A percentile compares a stretch with the other conserved stretches of the same genome.
Conservation (phyloP, 257 asterid species). For the Rauvolfia tetraphylla region DNA sequence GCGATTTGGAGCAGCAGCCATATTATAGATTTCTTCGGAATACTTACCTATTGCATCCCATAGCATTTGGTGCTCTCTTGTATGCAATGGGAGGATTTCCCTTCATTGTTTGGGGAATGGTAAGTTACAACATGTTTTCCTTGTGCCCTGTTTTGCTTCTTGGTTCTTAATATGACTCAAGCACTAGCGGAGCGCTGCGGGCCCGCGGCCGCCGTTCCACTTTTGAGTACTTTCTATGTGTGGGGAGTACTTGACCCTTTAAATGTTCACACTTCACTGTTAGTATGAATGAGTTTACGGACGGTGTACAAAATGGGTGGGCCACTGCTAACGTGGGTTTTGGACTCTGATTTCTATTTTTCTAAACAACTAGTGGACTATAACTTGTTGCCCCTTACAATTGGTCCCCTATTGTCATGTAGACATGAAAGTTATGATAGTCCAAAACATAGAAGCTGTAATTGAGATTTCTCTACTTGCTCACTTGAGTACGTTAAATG, state of each 20-base stretch:
- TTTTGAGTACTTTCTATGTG: neutral
- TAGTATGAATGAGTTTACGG: neutral
- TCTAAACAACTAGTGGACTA: neutral
- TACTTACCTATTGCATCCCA: constrained; percentile 52
- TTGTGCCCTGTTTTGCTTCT: neutral
- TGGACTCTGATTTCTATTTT: neutral
- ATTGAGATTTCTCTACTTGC: too few relatives aligned
- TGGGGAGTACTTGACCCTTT: neutral
- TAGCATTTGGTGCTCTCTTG: constrained; percentile 53
- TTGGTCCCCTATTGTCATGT: neutral
- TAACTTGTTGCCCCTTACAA: neutral
- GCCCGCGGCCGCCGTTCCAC: neutral
- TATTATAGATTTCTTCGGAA: constrained; percentile 52
- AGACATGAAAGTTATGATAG: neutral
- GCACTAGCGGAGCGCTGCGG: neutral
- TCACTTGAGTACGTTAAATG: too few relatives aligned
- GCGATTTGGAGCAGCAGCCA: constrained; percentile 69
- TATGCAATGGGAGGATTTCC: constrained; percentile 80
- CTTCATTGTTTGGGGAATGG: constrained; percentile 83
- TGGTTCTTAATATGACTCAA: neutral
- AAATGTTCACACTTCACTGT: neutral
- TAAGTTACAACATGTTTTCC: constrained; percentile 22
- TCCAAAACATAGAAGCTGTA: constrained; percentile 3
- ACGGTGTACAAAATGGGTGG: constrained; percentile 12
- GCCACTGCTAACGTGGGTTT: constrained; percentile 25